These are phyloP conservation scores for Pythium sp. DNA, from an alignment of 352 stramenopile species.

Conservation along the genomic window DNA sequence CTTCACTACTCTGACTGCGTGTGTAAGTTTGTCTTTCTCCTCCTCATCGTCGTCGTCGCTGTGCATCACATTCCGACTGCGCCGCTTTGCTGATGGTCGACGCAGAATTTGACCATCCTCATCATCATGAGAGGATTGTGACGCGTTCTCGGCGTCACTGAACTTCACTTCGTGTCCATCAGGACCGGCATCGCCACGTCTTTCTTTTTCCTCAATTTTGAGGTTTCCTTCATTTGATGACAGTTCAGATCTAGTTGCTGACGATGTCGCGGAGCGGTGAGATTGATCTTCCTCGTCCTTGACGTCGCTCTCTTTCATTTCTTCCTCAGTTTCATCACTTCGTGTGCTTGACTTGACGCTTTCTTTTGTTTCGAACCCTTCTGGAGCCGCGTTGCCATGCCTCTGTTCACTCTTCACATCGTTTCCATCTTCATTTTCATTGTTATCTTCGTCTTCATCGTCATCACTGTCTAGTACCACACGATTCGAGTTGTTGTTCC, in stretches of 20 bases:
- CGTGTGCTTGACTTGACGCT: not conserved
- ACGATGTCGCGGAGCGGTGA: not conserved
- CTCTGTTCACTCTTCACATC: slow-evolving; percentile 18
- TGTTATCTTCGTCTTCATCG: slow-evolving; percentile 31
- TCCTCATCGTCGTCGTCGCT: slow-evolving; percentile 18
- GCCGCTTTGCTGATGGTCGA: not conserved
- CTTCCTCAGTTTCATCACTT: not conserved
- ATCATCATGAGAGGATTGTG: no score
- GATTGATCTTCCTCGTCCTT: not conserved
- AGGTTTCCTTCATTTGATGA: not conserved
- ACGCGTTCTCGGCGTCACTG: not conserved
- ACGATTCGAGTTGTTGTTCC: slow-evolving; percentile 13
- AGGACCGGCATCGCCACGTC: not conserved
- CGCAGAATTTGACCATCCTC: not conserved
- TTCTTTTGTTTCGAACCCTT: not conserved
- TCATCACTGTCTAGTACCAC: slow-evolving; percentile 33
- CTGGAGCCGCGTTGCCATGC: not conserved
- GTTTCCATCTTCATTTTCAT: not conserved
- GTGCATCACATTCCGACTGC: not conserved
- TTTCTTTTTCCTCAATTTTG: no score
- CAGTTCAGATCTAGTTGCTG: not conserved
- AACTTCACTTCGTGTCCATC: not conserved
- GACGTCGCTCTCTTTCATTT: not conserved
- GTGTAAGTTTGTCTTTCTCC: slow-evolving; percentile 2
- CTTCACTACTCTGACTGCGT: not conserved